Conservation (phyloP, 2,329 filamentous ascomycete genomes). For the Hypocrella siamensis region DNA sequence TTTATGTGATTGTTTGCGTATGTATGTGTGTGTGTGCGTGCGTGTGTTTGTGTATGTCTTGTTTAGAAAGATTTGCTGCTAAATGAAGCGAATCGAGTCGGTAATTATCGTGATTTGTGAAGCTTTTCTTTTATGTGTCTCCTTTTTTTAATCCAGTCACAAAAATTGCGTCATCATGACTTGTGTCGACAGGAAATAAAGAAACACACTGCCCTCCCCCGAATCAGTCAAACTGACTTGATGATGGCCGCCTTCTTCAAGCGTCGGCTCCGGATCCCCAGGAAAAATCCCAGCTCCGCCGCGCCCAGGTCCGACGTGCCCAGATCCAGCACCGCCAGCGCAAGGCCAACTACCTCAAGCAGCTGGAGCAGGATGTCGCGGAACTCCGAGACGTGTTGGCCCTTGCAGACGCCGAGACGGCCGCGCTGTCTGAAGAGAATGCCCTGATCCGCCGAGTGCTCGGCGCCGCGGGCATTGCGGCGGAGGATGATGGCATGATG, state of each 20-base stretch:
- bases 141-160: too few relatives aligned
- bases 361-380: slow-evolving; percentile 35
- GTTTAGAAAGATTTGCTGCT: too few relatives aligned
- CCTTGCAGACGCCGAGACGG: slow-evolving; percentile 21
- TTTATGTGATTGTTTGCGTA: too few relatives aligned
- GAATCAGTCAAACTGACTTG: too few relatives aligned
- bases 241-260: background rate
- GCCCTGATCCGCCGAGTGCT: slow-evolving; percentile 22
- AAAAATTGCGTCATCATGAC: too few relatives aligned
- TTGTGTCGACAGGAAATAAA: too few relatives aligned
- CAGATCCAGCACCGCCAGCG: slow-evolving; percentile 40
- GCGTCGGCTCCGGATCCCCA: too few relatives aligned
- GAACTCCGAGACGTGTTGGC: slow-evolving; percentile 31
- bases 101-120: too few relatives aligned
- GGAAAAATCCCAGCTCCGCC: slow-evolving; percentile 29
- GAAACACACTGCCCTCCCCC: background rate
- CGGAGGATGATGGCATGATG: background rate
- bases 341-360: slow-evolving; percentile 37
- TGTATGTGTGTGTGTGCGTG: too few relatives aligned
- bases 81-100: too few relatives aligned
- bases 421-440: slow-evolving; percentile 24
- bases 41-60: too few relatives aligned
- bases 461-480: slow-evolving; percentile 9
- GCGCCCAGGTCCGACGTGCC: slow-evolving; percentile 35
- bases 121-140: too few relatives aligned